phyloP scores from a whole-genome alignment of 345 rosid species.

The Euphorbia tirucalli region DNA sequence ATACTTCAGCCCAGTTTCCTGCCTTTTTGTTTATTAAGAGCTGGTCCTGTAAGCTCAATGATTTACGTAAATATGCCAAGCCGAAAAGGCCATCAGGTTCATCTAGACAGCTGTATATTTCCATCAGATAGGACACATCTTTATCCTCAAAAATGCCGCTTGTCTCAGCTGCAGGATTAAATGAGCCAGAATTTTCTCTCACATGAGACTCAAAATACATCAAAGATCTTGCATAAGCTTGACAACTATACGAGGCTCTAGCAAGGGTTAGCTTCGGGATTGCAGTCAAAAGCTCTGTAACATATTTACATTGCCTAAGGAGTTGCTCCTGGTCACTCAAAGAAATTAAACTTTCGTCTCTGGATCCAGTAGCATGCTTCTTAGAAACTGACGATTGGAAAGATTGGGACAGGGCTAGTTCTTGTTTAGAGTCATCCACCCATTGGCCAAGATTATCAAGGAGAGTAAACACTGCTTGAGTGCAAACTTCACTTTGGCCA shows the following conservation, averaged over 20 bases:
- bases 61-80: slow-evolving; percentile 80
- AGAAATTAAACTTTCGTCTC: slow-evolving; percentile 48
- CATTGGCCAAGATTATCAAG: slow-evolving; percentile 98
- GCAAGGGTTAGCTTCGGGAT: slow-evolving; percentile 90
- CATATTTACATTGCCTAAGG: slow-evolving; percentile 78
- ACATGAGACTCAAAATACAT: slow-evolving; percentile 97
- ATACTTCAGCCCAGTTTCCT: slow-evolving; percentile 96
- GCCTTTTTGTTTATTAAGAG: slow-evolving; percentile 78
- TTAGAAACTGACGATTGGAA: slow-evolving; percentile 49
- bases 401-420: slow-evolving; percentile 73
- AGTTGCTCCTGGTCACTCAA: slow-evolving; percentile 65
- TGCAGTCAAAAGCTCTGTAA: slow-evolving; percentile 74
- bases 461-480: slow-evolving; percentile 92
- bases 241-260: slow-evolving; percentile 86
- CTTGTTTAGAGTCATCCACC: slow-evolving; percentile 90
- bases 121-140: slow-evolving; percentile 92
- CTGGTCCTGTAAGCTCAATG: slow-evolving; percentile 80
- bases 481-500: slow-evolving; percentile 90
- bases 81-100: slow-evolving; percentile 96
- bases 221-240: slow-evolving; percentile 91
- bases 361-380: slow-evolving; percentile 60
- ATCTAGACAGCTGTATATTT: slow-evolving; percentile 85
- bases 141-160: slow-evolving; percentile 82
- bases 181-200: slow-evolving; percentile 80
- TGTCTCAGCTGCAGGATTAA: slow-evolving; percentile 88